Evolutionary conservation across 2,329 filamentous ascomycete genomes (phyloP), one percentile per base, ranked within the genome.

Genomic region (Exophiala sp.): DNA sequence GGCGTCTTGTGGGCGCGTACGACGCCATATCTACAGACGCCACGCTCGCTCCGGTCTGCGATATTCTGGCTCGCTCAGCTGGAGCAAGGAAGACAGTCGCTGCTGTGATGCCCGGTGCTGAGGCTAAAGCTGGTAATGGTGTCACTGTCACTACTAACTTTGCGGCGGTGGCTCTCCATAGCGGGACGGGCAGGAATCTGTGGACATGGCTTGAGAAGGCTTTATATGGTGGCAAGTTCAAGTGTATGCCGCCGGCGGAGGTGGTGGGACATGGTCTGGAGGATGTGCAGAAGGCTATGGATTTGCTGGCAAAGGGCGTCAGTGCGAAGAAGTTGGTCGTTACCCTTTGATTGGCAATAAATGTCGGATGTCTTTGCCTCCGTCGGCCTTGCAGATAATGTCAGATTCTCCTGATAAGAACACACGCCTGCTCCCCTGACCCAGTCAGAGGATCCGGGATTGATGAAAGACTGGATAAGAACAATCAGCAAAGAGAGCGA

Each of bases 101-200:
- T 1, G 34, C 43, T 11, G 48, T 54, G 27, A 43, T 52, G 18
- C 39, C 52, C 10, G 45, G 46, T 16, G 47, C 48, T 2, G 43
- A 53, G 24, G 35, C 27, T 6, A 35, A 46, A 30, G 39, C 43
- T 1, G 44, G 35, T 1, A 45, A 43, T 22, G 50, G 41, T 10
- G 53, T 56, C 18, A 48, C 44, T 18, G 42, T 51, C 3, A 32
- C 18, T 0, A 45, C 37, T 19, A 50, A 48, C 16, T 71, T 86
- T 52, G 79, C 77, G 61, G 63, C 64, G 43, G 59, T 66, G 16
- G 62, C 65, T 19, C 60, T 66, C 32, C 42, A 65, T n/a, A 52
- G 63, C 9, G 73, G 71, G 38, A 78, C 88, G n/a, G 83, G 83
- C 6, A 87, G 87, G 73, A 84, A 65, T 1, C 65, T 61, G 46